Percentiles rank a stretch among this genome's conserved stretches.
phyloP scores from a whole-genome alignment of 148 eudicot genomes.

The Tetragonia tetragonoides region DNA sequence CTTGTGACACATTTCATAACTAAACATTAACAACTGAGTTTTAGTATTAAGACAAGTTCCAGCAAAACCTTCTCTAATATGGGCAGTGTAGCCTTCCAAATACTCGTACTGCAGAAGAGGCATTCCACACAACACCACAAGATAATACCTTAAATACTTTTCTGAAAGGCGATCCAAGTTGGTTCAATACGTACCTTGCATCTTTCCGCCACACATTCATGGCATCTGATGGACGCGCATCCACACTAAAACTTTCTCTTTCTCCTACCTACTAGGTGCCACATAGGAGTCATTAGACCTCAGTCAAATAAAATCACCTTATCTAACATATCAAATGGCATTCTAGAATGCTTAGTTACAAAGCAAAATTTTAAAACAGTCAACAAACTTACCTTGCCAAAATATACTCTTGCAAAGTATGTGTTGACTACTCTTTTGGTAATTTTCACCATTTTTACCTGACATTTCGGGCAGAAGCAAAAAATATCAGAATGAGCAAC shows the following conservation, averaged over 20 bases:
- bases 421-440: constrained; percentile 61
- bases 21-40: neutral
- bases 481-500: constrained; percentile 2
- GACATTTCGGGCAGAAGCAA: constrained; percentile 22
- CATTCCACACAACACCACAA: neutral
- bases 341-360: neutral
- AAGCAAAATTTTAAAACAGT: neutral
- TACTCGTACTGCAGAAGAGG: neutral
- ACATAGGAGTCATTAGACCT: neutral
- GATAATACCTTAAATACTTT: neutral
- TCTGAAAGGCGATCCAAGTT: neutral
- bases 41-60: neutral
- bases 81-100: neutral
- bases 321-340: neutral
- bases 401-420: constrained; percentile 55
- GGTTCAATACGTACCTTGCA: constrained; percentile 44
- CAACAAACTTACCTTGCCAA: constrained; percentile 51
- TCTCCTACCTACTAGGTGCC: constrained; percentile 46
- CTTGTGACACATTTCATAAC: neutral
- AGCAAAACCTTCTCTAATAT: neutral
- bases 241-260: constrained; percentile 49
- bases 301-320: neutral
- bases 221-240: constrained; percentile 88
- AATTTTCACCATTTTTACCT: constrained; percentile 75
- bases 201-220: constrained; percentile 64